These are phyloP conservation scores for Drechslera avenae DNA, from an alignment of 2,329 filamentous ascomycete species.

Conservation along the genomic window DNA sequence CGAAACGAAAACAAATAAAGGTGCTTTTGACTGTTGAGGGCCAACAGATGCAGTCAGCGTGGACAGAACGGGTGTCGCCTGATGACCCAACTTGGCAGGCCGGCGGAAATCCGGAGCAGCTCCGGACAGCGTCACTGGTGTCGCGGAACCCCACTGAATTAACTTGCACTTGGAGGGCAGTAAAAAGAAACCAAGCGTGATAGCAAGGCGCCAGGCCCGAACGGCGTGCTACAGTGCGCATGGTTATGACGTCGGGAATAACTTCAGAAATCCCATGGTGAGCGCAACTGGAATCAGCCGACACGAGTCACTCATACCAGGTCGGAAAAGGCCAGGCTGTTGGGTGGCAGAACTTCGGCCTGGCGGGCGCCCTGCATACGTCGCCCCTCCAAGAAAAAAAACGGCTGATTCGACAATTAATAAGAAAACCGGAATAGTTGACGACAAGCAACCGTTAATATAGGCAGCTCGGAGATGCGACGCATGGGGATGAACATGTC, in stretches of 20 bases:
- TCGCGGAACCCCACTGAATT: constrained; percentile 8
- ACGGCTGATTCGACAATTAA: neutral
- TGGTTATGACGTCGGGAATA: constrained; percentile 5
- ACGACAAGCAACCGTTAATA: neutral
- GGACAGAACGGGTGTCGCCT: constrained; percentile 2
- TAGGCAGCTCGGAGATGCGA: constrained; percentile 4
- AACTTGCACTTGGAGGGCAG: neutral
- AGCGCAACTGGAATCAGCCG: constrained; percentile 4
- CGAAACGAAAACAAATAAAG: neutral
- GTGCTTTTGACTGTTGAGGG: constrained; percentile 7
- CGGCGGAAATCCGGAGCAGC: constrained; percentile 2
- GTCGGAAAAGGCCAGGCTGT: neutral
- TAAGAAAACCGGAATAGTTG: constrained; percentile 1
- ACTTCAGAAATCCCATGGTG: constrained; percentile 3
- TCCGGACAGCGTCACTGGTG: constrained; percentile 3
- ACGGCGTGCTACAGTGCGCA: neutral
- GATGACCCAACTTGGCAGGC: constrained; percentile 2
- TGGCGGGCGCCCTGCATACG: constrained; percentile 2
- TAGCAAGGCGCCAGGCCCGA: constrained; percentile 1
- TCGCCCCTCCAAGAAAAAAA: neutral
- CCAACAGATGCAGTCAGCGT: constrained; percentile 3
- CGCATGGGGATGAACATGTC: constrained; percentile 4
- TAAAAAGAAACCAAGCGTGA: constrained; percentile 8
- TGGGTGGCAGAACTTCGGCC: constrained; percentile 8
- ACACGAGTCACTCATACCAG: constrained; percentile 1